Conservation (phyloP, 257 asterid genomes). For the Solanum chmielewskii region DNA sequence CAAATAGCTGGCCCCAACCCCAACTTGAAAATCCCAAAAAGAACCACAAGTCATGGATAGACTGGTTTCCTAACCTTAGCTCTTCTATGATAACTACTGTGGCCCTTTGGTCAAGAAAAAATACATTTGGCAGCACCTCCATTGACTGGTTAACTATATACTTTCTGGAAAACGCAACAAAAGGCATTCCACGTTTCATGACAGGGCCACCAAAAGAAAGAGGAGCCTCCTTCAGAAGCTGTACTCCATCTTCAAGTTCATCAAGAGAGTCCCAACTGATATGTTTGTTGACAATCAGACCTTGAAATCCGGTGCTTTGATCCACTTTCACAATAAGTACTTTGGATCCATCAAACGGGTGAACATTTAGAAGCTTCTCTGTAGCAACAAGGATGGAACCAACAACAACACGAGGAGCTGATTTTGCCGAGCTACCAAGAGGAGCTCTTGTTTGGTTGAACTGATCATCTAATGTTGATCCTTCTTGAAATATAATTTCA, state of each 20-base stretch:
- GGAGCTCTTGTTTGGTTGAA: conserved; percentile 19
- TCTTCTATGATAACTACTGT: conserved; percentile 37
- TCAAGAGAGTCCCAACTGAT: conserved; percentile 70
- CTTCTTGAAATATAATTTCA: conserved; percentile 55
- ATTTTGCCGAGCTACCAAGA: conserved; percentile 25
- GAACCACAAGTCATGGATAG: conserved; percentile 62
- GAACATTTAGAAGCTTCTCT: conserved; percentile 46
- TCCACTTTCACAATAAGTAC: conserved; percentile 61
- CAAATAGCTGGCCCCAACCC: conserved; percentile 75
- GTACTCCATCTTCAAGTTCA: conserved; percentile 40
- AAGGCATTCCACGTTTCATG: conserved; percentile 66
- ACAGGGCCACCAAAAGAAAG: conserved; percentile 84
- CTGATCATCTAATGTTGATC: conserved; percentile 21
- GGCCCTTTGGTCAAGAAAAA: conserved; percentile 48
- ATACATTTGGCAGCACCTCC: conserved; percentile 43
- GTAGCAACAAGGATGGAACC: conserved; percentile 73
- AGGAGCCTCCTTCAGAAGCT: conserved; percentile 51
- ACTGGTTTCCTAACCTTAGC: conserved; percentile 42
- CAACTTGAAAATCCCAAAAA: conserved; percentile 70
- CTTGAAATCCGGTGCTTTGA: conserved; percentile 45
- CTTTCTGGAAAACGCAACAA: conserved; percentile 47
- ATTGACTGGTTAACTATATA: conserved; percentile 13
- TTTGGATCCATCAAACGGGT: conserved; percentile 70
- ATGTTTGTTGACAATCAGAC: conserved; percentile 65
- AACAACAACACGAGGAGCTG: conserved; percentile 22